Percentiles rank a stretch among this genome's conserved stretches.
These are phyloP conservation scores for Chaetomiaceae sp. DNA, from an alignment of 2,329 filamentous ascomycete species.

Conservation along the genomic window DNA sequence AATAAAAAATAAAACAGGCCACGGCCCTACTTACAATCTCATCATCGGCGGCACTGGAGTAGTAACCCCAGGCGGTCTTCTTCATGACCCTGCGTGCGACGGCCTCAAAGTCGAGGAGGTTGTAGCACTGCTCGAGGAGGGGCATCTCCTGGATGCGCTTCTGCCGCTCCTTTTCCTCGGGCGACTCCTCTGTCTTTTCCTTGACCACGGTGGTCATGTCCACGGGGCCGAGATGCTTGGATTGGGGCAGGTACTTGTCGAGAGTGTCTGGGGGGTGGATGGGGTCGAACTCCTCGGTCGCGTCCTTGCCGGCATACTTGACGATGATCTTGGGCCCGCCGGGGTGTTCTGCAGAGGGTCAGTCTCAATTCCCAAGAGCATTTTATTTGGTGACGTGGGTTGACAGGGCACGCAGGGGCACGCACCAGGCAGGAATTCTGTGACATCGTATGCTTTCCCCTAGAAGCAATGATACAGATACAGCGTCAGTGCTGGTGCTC, in stretches of 20 bases:
- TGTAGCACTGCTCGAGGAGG: slow-evolving; percentile 80
- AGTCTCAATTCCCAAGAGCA: no score
- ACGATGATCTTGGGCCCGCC: slow-evolving; percentile 90
- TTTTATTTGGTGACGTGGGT: slow-evolving; percentile 38
- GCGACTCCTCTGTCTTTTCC: slow-evolving; percentile 61
- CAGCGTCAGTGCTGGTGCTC: not conserved
- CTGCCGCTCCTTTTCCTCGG: slow-evolving; percentile 59
- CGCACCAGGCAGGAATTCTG: slow-evolving; percentile 73
- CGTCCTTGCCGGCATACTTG: slow-evolving; percentile 94
- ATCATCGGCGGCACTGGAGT: slow-evolving; percentile 87
- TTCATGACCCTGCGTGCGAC: slow-evolving; percentile 91
- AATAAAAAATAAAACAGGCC: not conserved
- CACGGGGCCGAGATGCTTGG: slow-evolving; percentile 84
- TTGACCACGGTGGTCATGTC: slow-evolving; percentile 75
- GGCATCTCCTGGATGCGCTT: slow-evolving; percentile 73
- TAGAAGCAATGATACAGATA: no score
- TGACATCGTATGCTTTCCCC: slow-evolving; percentile 84
- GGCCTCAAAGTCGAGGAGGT: slow-evolving; percentile 91
- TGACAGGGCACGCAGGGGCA: slow-evolving; percentile 53
- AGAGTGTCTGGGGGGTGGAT: slow-evolving; percentile 86
- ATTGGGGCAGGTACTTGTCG: slow-evolving; percentile 74
- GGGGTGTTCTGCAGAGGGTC: slow-evolving; percentile 62
- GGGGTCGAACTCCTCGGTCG: slow-evolving; percentile 85
- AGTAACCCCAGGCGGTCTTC: slow-evolving; percentile 95
- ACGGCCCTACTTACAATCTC: slow-evolving; percentile 69